phyloP scores from a whole-genome alignment of 305 asterid genomes.

The Stenogyne calaminthoides region DNA sequence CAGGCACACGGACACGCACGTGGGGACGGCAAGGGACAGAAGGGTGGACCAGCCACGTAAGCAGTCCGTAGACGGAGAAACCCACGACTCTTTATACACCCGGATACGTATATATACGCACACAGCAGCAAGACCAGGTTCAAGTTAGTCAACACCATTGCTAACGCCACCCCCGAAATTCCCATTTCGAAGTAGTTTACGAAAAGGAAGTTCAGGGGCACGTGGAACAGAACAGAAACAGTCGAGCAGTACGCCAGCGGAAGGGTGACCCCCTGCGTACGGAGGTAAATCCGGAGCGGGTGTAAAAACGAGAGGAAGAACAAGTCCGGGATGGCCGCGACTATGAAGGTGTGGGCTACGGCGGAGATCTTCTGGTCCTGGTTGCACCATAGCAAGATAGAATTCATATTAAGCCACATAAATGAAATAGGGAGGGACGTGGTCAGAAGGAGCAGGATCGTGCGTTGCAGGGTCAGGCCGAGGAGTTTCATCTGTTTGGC shows the following conservation, averaged over 20 bases:
- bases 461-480: slow-evolving; percentile 81
- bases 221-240: slow-evolving; percentile 60
- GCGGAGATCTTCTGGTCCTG: slow-evolving; percentile 77
- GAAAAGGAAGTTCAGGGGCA: slow-evolving; percentile 67
- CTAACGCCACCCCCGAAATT: slow-evolving; percentile 68
- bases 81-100: slow-evolving; percentile 74
- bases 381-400: slow-evolving; percentile 67
- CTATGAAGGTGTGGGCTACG: slow-evolving; percentile 72
- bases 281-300: slow-evolving; percentile 67
- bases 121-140: slow-evolving; percentile 60
- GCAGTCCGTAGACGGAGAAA: slow-evolving; percentile 60
- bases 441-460: slow-evolving; percentile 72
- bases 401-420: slow-evolving; percentile 83
- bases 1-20: slow-evolving; percentile 76
- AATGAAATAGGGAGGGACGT: slow-evolving; percentile 73
- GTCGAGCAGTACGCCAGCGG: slow-evolving; percentile 74
- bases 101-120: slow-evolving; percentile 56
- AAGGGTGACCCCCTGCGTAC: slow-evolving; percentile 74
- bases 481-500: slow-evolving; percentile 86
- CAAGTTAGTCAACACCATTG: slow-evolving; percentile 76
- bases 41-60: slow-evolving; percentile 72
- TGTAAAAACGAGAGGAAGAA: slow-evolving; percentile 78
- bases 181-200: slow-evolving; percentile 65
- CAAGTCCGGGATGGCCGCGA: slow-evolving; percentile 83
- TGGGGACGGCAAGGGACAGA: slow-evolving; percentile 64